Evolutionary conservation across 2,329 filamentous ascomycete genomes (phyloP).

Genomic region (Sclerotinia nivalis): DNA sequence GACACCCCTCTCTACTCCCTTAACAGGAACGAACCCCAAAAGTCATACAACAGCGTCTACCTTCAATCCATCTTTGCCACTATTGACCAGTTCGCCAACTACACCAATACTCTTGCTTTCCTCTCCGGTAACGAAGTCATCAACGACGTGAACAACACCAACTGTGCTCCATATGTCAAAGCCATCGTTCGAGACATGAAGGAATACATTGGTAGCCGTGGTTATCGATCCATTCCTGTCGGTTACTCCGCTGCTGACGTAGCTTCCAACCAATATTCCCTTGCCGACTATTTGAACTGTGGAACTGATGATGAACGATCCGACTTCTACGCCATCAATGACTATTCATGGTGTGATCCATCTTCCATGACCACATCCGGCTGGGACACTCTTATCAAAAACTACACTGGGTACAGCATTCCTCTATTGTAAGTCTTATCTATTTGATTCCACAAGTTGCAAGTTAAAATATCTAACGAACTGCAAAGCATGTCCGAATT

Average conservation of each 20-base stretch:
- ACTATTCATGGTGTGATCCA: slow-evolving; percentile 66
- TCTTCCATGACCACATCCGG: slow-evolving; percentile 60
- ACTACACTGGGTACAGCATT: slow-evolving; percentile 66
- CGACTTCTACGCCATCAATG: slow-evolving; percentile 68
- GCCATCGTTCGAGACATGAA: slow-evolving; percentile 60
- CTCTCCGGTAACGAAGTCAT: slow-evolving; percentile 63
- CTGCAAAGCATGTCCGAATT: slow-evolving; percentile 71
- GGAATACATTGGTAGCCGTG: slow-evolving; percentile 51
- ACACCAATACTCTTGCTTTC: slow-evolving; percentile 67
- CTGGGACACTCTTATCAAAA: slow-evolving; percentile 68
- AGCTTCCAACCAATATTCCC: slow-evolving; percentile 65
- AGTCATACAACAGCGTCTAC: slow-evolving; percentile 69
- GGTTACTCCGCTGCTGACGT: slow-evolving; percentile 67
- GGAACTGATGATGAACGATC: slow-evolving; percentile 64
- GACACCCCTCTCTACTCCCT: slow-evolving; percentile 70
- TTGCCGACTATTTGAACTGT: slow-evolving; percentile 74
- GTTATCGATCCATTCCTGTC: slow-evolving; percentile 54
- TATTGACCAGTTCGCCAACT: slow-evolving; percentile 66
- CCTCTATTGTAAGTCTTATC: slow-evolving; percentile 50
- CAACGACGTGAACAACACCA: slow-evolving; percentile 53
- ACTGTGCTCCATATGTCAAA: slow-evolving; percentile 57
- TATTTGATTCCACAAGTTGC: slow-evolving; percentile 18
- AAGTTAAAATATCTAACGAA: background rate
- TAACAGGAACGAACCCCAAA: slow-evolving; percentile 59
- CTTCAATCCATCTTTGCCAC: slow-evolving; percentile 72